phyloP scores from a whole-genome alignment of 192 early-diverging fungal species.

The Cladochytrium replicatum region DNA sequence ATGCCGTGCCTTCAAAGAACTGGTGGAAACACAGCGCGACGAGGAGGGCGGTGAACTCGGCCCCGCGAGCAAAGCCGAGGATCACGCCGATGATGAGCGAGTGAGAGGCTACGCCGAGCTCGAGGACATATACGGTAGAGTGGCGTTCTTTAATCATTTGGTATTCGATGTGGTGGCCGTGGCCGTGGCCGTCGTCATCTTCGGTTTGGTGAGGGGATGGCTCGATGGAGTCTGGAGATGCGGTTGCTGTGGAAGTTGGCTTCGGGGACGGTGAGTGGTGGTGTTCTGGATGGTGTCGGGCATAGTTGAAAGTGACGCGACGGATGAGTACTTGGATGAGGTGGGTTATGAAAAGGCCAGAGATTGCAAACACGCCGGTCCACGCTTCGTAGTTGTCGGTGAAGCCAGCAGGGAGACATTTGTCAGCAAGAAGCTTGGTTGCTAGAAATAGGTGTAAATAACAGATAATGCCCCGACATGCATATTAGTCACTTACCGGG shows the following conservation, averaged over 20 bases:
- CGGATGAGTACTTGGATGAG: conserved; percentile 15
- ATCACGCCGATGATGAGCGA: conserved; percentile 41
- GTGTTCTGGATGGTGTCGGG: conserved; percentile 10
- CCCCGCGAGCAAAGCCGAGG: conserved; percentile 19
- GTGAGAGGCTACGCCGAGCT: conserved; percentile 34
- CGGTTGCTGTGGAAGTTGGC: neutral
- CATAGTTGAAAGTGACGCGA: neutral
- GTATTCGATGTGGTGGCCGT: neutral
- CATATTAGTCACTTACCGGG: conserved; percentile 4
- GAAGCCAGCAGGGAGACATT: conserved; percentile 18
- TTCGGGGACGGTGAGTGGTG: neutral
- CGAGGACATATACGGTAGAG: conserved; percentile 22
- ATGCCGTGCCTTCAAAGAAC: conserved; percentile 34
- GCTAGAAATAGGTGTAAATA: neutral
- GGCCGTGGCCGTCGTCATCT: conserved; percentile 2
- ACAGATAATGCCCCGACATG: neutral
- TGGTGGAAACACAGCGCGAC: conserved; percentile 41
- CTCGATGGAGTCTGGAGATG: neutral
- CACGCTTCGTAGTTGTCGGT: conserved; percentile 12
- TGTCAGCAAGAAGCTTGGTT: conserved; percentile 11
- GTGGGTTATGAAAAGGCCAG: conserved; percentile 16
- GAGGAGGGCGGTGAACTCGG: conserved; percentile 24
- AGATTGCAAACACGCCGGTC: conserved; percentile 16
- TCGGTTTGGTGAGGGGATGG: neutral
- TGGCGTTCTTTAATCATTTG: neutral